Conservation (phyloP, 139 green algal genomes). For the Micractinium conductrix region DNA sequence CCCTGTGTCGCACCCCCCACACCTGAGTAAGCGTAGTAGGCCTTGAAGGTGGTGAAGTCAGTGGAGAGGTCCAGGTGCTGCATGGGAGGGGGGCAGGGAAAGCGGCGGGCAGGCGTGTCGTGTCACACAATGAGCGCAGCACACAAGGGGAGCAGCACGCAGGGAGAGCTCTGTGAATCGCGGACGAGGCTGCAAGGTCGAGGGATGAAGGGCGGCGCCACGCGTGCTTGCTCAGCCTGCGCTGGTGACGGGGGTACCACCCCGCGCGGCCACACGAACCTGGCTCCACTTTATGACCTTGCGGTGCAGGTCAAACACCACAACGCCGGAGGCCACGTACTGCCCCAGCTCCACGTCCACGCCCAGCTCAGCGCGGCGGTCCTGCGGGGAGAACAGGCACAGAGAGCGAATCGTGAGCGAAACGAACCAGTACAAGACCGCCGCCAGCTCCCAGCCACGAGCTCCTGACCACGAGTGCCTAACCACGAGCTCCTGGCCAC, state of each 20-base stretch:
- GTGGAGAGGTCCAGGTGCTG: slow-evolving; percentile 96
- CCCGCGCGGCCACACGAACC: not conserved
- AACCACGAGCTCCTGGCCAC: not conserved
- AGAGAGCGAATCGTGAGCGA: too few species aligned
- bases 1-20: not conserved
- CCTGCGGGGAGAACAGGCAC: slow-evolving; percentile 31
- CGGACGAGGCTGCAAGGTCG: not conserved
- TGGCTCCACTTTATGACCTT: slow-evolving; percentile 78
- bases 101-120: not conserved
- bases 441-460: too few species aligned
- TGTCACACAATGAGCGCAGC: too few species aligned
- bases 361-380: slow-evolving; percentile 56
- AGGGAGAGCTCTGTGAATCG: too few species aligned
- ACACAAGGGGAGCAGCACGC: too few species aligned
- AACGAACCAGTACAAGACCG: too few species aligned
- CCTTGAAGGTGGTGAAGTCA: slow-evolving; percentile 78
- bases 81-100: not conserved
- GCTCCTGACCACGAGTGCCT: not conserved
- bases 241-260: too few species aligned
- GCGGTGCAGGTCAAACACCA: slow-evolving; percentile 86
- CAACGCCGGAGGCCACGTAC: slow-evolving; percentile 85
- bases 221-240: too few species aligned
- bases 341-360: slow-evolving; percentile 69
- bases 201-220: too few species aligned
- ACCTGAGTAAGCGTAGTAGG: slow-evolving; percentile 79